phyloP scores from a whole-genome alignment of 2,329 filamentous ascomycete genomes.

The Talaromyces sp. region DNA sequence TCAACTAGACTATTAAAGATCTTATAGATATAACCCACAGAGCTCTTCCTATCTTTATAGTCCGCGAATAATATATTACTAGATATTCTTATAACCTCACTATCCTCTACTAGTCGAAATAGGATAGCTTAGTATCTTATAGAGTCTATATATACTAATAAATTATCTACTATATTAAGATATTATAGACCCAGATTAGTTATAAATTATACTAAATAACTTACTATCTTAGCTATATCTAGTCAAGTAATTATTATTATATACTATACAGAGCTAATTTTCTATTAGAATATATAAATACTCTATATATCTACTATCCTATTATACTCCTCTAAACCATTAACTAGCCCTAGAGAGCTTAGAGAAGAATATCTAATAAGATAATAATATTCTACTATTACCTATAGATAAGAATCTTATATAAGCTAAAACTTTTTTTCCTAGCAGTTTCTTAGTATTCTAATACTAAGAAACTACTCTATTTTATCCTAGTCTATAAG shows the following conservation, averaged over 20 bases:
- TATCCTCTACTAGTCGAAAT: too few relatives aligned
- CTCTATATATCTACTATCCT: not conserved
- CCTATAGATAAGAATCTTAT: not conserved
- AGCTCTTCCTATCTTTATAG: not conserved
- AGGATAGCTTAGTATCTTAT: too few relatives aligned
- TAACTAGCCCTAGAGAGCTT: too few relatives aligned
- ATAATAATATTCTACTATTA: not conserved
- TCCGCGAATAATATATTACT: not conserved
- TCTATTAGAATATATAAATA: not conserved
- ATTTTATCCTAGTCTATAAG: not conserved
- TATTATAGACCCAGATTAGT: not conserved
- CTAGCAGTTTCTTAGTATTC: not conserved
- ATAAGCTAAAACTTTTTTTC: not conserved
- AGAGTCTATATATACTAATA: not conserved
- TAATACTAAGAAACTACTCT: not conserved
- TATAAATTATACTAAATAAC: not conserved
- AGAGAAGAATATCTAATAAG: too few relatives aligned
- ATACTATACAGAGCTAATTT: not conserved
- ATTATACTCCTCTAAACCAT: not conserved
- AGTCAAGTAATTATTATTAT: not conserved
- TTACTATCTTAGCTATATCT: not conserved
- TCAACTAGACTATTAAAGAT: not conserved
- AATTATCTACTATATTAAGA: not conserved
- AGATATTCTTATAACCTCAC: not conserved
- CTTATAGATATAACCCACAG: not conserved